Percentiles rank a stretch among this genome's conserved stretches.
Evolutionary conservation across 345 rosid genomes (phyloP).

Genomic region (Pistacia vera): DNA sequence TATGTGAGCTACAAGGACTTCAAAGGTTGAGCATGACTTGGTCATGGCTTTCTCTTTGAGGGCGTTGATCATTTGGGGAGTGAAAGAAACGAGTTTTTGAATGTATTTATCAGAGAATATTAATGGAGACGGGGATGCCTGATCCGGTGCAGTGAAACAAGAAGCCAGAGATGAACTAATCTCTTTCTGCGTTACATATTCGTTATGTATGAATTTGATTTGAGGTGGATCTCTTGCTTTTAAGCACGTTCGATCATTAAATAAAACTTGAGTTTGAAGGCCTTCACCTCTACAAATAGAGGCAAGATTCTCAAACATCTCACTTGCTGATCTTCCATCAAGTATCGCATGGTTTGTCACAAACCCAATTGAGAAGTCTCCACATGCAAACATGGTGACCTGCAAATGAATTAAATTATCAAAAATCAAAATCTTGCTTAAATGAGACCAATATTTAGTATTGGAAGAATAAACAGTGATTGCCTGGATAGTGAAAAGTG

Average conservation of each 20-base stretch:
- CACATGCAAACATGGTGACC: constrained; percentile 31
- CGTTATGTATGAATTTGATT: constrained; percentile 19
- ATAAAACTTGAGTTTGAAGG: constrained; percentile 1
- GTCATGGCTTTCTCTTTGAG: constrained; percentile 19
- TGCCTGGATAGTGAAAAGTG: constrained; percentile 20
- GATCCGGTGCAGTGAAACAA: constrained; percentile 25
- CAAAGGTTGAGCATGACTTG: constrained; percentile 20
- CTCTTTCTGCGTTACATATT: constrained; percentile 11
- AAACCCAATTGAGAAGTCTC: constrained; percentile 30
- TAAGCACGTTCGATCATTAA: constrained; percentile 23
- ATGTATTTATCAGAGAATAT: constrained; percentile 11
- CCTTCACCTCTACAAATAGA: constrained; percentile 31
- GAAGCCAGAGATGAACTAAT: constrained; percentile 11
- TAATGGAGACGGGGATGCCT: constrained; percentile 20
- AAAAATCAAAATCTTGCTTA: background rate
- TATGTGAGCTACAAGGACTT: constrained; percentile 18
- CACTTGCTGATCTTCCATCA: constrained; percentile 32
- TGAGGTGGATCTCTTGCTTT: constrained; percentile 28
- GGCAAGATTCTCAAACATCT: constrained; percentile 30
- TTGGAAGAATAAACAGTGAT: background rate
- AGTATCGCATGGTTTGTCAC: constrained; percentile 26
- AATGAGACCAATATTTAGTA: background rate
- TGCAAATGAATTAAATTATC: background rate
- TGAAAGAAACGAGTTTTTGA: constrained; percentile 24
- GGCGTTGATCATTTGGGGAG: constrained; percentile 14